Percentiles rank a stretch among this genome's conserved stretches.
These are phyloP conservation scores for Aspergillus steynii DNA, from an alignment of 495 filamentous ascomycete genomes.

Conservation along the genomic window DNA sequence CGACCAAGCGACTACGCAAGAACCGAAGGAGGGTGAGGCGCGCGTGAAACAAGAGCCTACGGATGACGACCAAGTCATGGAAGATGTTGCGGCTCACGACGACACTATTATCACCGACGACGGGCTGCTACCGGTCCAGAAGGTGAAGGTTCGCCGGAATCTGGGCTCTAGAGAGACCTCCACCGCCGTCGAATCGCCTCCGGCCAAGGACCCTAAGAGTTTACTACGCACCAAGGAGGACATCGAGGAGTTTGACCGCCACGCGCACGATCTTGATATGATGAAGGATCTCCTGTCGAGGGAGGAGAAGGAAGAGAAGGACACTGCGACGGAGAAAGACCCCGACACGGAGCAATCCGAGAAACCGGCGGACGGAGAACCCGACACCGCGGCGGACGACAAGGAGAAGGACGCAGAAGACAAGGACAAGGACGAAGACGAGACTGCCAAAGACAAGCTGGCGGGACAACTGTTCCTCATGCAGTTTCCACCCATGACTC, in stretches of 20 bases:
- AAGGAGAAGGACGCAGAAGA: slow-evolving; percentile 17
- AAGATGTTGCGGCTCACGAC: slow-evolving; percentile 33
- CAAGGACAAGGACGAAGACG: slow-evolving; percentile 28
- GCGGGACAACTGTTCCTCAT: slow-evolving; percentile 51
- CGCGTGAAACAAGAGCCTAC: slow-evolving; percentile 47
- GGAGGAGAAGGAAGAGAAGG: slow-evolving; percentile 22
- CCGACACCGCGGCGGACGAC: slow-evolving; percentile 13
- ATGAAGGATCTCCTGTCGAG: slow-evolving; percentile 38
- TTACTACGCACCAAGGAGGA: slow-evolving; percentile 47
- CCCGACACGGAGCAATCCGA: slow-evolving; percentile 15
- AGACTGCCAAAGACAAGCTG: slow-evolving; percentile 31
- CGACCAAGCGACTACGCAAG: slow-evolving; percentile 20
- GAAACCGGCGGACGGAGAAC: slow-evolving; percentile 7
- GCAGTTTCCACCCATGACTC: slow-evolving; percentile 57
- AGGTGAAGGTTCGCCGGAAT: slow-evolving; percentile 41
- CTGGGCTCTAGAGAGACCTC: slow-evolving; percentile 22
- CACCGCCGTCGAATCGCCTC: slow-evolving; percentile 14
- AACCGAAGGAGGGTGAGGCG: slow-evolving; percentile 18
- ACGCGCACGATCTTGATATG: slow-evolving; percentile 39
- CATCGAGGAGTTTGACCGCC: slow-evolving; percentile 48
- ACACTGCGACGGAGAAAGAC: slow-evolving; percentile 15
- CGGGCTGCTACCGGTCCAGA: slow-evolving; percentile 39
- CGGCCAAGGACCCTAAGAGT: slow-evolving; percentile 34
- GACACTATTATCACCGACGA: slow-evolving; percentile 32
- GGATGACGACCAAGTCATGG: slow-evolving; percentile 43